These are phyloP conservation scores for Onygena corvina DNA, from an alignment of 2,329 filamentous ascomycete genomes.

Conservation along the genomic window DNA sequence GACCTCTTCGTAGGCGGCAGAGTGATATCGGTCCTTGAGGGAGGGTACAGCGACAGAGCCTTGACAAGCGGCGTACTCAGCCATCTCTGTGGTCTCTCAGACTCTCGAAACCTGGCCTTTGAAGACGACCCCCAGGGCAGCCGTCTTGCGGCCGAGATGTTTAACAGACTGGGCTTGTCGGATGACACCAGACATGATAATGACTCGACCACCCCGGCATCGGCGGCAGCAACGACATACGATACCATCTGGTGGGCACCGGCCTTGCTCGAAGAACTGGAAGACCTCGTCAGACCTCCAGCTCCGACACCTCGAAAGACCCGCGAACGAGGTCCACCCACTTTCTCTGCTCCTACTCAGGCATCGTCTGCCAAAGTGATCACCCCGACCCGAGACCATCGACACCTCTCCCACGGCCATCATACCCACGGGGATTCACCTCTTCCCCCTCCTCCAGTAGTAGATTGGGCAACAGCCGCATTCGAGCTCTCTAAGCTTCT, in stretches of 20 bases:
- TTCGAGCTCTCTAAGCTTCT: slow-evolving; percentile 72
- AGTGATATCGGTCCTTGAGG: slow-evolving; percentile 86
- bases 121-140: slow-evolving; percentile 22
- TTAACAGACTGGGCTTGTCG: slow-evolving; percentile 28
- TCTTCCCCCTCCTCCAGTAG: slow-evolving; percentile 63
- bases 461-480: slow-evolving; percentile 75
- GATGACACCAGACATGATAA: slow-evolving; percentile 12
- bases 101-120: slow-evolving; percentile 27
- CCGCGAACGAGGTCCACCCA: slow-evolving; percentile 49
- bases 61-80: slow-evolving; percentile 78
- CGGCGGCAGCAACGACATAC: slow-evolving; percentile 35
- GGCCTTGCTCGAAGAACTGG: slow-evolving; percentile 55
- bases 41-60: slow-evolving; percentile 88
- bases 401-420: slow-evolving; percentile 20
- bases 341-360: slow-evolving; percentile 77
- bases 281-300: slow-evolving; percentile 44
- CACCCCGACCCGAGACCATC: slow-evolving; percentile 49
- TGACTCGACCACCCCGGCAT: slow-evolving; percentile 13
- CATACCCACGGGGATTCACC: slow-evolving; percentile 30
- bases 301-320: slow-evolving; percentile 43
- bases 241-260: slow-evolving; percentile 61
- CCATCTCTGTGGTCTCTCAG: slow-evolving; percentile 72
- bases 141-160: slow-evolving; percentile 49
- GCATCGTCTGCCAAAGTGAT: slow-evolving; percentile 73
- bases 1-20: slow-evolving; percentile 67